These are phyloP conservation scores for Zoysia matrella DNA, from an alignment of 202 grass and related monocot species.

Conservation along the genomic window DNA sequence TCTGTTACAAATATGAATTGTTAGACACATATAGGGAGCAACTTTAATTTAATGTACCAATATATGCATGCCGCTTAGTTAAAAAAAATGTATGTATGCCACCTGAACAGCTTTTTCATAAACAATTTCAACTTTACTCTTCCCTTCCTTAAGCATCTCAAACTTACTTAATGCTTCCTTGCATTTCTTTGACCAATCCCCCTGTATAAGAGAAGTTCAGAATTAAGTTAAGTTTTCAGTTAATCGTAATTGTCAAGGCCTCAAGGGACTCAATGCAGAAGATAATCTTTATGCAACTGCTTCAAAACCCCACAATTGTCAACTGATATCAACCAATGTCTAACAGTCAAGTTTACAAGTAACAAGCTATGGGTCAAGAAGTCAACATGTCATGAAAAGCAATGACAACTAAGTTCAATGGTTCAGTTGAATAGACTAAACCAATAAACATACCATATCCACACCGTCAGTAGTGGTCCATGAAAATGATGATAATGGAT, in stretches of 20 bases:
- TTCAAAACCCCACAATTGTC: background rate
- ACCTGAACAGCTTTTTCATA: constrained; percentile 90
- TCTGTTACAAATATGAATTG: constrained; percentile 55
- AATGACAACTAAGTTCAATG: background rate
- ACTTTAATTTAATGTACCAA: constrained; percentile 22
- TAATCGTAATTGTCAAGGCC: background rate
- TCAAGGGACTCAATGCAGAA: background rate
- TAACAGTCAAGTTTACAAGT: constrained; percentile 8
- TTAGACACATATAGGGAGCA: constrained; percentile 26
- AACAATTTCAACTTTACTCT: constrained; percentile 73
- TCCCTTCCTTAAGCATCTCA: constrained; percentile 80
- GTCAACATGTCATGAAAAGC: constrained; percentile 10
- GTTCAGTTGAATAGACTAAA: constrained; percentile 6
- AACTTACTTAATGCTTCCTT: constrained; percentile 70
- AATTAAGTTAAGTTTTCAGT: constrained; percentile 16
- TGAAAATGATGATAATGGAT: constrained; percentile 81
- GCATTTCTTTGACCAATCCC: constrained; percentile 80
- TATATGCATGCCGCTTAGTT: background rate
- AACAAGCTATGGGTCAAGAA: constrained; percentile 1
- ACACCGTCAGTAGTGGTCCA: constrained; percentile 74
- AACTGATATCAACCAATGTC: background rate
- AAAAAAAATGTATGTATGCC: background rate
- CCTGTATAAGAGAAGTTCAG: constrained; percentile 49
- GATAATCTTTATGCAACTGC: constrained; percentile 11
- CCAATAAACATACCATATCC: constrained; percentile 58